Percentiles rank a stretch among this genome's conserved stretches.
phyloP scores from a whole-genome alignment of 108 stramenopile genomes.

The Nannochloropsis gaditana region DNA sequence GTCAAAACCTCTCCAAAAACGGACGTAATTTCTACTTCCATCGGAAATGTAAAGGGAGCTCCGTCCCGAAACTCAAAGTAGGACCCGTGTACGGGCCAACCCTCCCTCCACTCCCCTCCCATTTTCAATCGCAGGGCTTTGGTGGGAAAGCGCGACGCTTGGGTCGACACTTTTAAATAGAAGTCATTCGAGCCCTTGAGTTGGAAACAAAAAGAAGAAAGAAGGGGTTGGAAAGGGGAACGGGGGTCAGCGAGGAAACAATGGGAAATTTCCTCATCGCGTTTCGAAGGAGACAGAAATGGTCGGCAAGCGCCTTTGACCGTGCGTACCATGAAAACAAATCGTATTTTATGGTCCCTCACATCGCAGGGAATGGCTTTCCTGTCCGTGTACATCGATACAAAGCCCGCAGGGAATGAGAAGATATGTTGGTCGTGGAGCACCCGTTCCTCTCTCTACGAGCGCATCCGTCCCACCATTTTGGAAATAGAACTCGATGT shows the following conservation, averaged over 20 bases:
- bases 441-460: background rate
- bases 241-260: background rate
- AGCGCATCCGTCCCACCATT: background rate
- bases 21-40: background rate
- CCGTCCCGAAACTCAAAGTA: background rate
- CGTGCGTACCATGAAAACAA: background rate
- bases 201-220: background rate
- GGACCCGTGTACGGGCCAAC: background rate
- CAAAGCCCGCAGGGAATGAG: background rate
- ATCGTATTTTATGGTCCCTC: background rate
- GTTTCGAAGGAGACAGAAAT: background rate
- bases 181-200: background rate
- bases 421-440: background rate
- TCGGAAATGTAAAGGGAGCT: background rate
- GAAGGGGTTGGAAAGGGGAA: background rate
- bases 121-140: background rate
- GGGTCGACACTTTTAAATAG: background rate
- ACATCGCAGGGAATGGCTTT: conserved; percentile 11
- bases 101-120: background rate
- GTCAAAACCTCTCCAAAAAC: background rate
- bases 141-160: background rate
- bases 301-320: background rate
- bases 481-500: no score
- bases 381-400: background rate
- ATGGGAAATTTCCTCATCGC: background rate